A percentile compares a stretch with the other conserved stretches of the same genome.
These are phyloP conservation scores for Chaetomiaceae sp. DNA, from an alignment of 2,329 filamentous ascomycete species.

Conservation along the genomic window DNA sequence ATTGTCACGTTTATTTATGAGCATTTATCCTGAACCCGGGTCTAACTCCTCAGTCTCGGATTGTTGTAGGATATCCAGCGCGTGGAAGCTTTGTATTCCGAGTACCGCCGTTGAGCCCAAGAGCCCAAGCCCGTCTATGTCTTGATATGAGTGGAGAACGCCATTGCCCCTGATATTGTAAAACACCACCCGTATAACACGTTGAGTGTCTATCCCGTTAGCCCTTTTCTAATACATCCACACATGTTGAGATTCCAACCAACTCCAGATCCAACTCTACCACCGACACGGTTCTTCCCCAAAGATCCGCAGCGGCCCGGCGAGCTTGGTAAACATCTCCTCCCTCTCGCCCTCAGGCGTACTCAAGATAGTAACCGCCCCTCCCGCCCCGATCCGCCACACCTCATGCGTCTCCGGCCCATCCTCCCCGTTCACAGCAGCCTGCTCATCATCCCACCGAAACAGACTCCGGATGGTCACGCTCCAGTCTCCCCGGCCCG, in stretches of 20 bases:
- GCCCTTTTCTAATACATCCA: not conserved
- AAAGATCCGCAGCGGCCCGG: slow-evolving; percentile 52
- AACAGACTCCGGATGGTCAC: slow-evolving; percentile 86
- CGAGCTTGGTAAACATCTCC: slow-evolving; percentile 80
- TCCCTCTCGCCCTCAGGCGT: slow-evolving; percentile 76
- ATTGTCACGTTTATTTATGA: not conserved
- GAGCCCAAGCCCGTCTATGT: not conserved
- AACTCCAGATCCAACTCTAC: not conserved
- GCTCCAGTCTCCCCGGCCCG: slow-evolving; percentile 82
- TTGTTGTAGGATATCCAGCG: slow-evolving; percentile 3
- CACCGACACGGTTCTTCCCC: slow-evolving; percentile 26
- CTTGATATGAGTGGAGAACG: slow-evolving; percentile 6
- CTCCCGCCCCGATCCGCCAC: slow-evolving; percentile 86
- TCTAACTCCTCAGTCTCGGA: too few species aligned
- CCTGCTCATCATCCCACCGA: slow-evolving; percentile 62
- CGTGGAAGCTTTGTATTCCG: slow-evolving; percentile 14
- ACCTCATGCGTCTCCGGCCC: slow-evolving; percentile 43
- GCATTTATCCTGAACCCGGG: not conserved
- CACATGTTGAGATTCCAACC: not conserved
- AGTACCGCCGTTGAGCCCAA: slow-evolving; percentile 14
- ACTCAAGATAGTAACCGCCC: slow-evolving; percentile 82
- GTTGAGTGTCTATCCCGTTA: slow-evolving; percentile 27
- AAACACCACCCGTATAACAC: slow-evolving; percentile 14
- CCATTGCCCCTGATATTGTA: not conserved
- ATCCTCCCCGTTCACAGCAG: slow-evolving; percentile 33